A percentile compares a stretch with the other conserved stretches of the same genome.
phyloP scores from a whole-genome alignment of 331 rosid species.

The Arachis monticola region DNA sequence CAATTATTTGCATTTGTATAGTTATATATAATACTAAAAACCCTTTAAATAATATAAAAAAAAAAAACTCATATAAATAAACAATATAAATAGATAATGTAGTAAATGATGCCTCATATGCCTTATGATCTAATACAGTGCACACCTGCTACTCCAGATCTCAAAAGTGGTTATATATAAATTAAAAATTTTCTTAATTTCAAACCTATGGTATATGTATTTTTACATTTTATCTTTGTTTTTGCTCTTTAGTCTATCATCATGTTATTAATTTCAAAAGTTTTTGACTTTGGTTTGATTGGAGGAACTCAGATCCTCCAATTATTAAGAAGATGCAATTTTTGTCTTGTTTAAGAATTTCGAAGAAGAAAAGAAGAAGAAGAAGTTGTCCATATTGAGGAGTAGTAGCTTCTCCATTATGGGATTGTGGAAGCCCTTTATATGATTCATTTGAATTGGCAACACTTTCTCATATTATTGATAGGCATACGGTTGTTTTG shows the following conservation, averaged over 20 bases:
- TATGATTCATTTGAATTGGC: slow-evolving; percentile 78
- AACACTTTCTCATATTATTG: slow-evolving; percentile 62
- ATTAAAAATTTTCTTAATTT: slow-evolving; percentile 18
- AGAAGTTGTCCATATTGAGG: slow-evolving; percentile 35
- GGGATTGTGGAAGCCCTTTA: slow-evolving; percentile 91
- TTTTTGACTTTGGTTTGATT: slow-evolving; percentile 4
- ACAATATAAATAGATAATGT: no score
- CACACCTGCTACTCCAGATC: slow-evolving; percentile 43
- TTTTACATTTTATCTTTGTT: slow-evolving; percentile 26
- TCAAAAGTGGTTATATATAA: slow-evolving; percentile 14
- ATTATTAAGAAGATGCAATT: slow-evolving; percentile 32
- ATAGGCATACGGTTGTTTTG: slow-evolving; percentile 63
- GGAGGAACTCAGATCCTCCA: no score
- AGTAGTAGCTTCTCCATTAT: slow-evolving; percentile 42
- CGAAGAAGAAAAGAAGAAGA: slow-evolving; percentile 39
- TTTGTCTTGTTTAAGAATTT: no score
- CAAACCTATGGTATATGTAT: no score
- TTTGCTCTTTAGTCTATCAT: slow-evolving; percentile 20
- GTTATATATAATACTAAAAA: no score
- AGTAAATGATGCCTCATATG: no score
- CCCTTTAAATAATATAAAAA: no score
- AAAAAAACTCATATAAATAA: no score
- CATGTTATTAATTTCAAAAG: no score
- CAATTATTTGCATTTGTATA: slow-evolving; percentile 33
- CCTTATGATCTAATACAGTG: slow-evolving; percentile 30